Conservation (phyloP, 2,329 filamentous ascomycete genomes). For the Colletotrichum agaves region DNA sequence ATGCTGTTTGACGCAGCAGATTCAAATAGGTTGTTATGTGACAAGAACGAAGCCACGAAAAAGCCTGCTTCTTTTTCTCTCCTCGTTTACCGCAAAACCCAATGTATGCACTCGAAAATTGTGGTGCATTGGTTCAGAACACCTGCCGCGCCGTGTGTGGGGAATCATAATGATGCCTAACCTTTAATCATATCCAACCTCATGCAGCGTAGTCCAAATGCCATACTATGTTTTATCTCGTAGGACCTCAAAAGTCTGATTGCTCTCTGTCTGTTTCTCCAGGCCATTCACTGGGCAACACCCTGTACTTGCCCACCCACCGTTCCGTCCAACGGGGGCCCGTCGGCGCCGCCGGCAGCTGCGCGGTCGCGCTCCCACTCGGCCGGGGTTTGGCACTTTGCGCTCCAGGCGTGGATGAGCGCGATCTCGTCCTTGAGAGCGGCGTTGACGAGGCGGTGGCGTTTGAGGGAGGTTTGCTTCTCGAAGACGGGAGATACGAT, state of each 20-base stretch:
- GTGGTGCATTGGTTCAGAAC: conserved; percentile 2
- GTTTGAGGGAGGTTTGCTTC: conserved; percentile 80
- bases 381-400: conserved; percentile 90
- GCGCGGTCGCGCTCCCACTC: conserved; percentile 80
- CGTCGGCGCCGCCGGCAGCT: conserved; percentile 43
- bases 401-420: conserved; percentile 93
- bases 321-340: conserved; percentile 57
- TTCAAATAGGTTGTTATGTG: conserved; percentile 37
- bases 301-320: conserved; percentile 56
- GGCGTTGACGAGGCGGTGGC: conserved; percentile 87
- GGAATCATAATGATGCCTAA: conserved; percentile 5
- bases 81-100: not conserved
- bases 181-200: conserved; percentile 1
- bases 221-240: not conserved
- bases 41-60: conserved; percentile 37
- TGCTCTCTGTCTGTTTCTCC: too few relatives aligned
- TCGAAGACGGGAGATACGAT: conserved; percentile 75
- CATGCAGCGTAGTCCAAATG: conserved; percentile 4
- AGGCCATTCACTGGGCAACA: conserved; percentile 38
- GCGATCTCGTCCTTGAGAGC: conserved; percentile 89
- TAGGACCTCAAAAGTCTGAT: not conserved
- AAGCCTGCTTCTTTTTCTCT: conserved; percentile 32
- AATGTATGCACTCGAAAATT: conserved; percentile 22
- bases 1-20: conserved; percentile 32
- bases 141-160: conserved; percentile 21